Evolutionary conservation across 1,284 basidiomycete genomes (phyloP).

Genomic region (Albatrellus sp.): DNA sequence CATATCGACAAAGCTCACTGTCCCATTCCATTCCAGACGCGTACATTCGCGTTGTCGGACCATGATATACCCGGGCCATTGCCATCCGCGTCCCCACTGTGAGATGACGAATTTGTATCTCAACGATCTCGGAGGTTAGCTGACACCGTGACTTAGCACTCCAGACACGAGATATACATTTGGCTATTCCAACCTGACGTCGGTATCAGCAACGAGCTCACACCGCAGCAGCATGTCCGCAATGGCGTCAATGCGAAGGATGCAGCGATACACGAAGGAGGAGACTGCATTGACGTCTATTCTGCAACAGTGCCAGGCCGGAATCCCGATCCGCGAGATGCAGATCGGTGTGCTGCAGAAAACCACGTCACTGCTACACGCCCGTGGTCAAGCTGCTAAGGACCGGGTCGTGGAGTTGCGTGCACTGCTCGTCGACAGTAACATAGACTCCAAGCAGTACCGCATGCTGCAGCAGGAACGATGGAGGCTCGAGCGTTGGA

Average conservation of each 20-base stretch:
- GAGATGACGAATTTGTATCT: too few species aligned
- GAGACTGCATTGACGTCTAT: slow-evolving; percentile 25
- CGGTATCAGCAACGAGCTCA: slow-evolving; percentile 2
- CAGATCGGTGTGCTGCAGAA: slow-evolving; percentile 33
- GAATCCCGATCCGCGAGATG: slow-evolving; percentile 26
- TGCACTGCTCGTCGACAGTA: slow-evolving; percentile 21
- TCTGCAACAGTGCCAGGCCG: slow-evolving; percentile 17
- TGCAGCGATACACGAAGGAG: slow-evolving; percentile 26
- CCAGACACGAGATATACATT: slow-evolving; percentile 17
- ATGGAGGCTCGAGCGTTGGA: slow-evolving; percentile 37
- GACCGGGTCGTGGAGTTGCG: slow-evolving; percentile 29
- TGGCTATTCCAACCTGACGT: slow-evolving; percentile 16
- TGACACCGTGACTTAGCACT: slow-evolving; percentile 8
- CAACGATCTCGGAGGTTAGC: too few species aligned
- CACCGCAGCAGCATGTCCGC: slow-evolving; percentile 12
- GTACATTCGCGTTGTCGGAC: too few species aligned
- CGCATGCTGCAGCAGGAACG: slow-evolving; percentile 29
- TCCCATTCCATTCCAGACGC: too few species aligned
- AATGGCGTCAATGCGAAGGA: slow-evolving; percentile 15
- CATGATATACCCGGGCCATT: too few species aligned
- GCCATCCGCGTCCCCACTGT: too few species aligned
- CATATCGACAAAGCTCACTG: too few species aligned
- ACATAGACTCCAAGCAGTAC: slow-evolving; percentile 22
- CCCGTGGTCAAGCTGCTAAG: slow-evolving; percentile 32
- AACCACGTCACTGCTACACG: slow-evolving; percentile 27